phyloP scores from a whole-genome alignment of 495 filamentous ascomycete genomes.

The Penicillium daleae region DNA sequence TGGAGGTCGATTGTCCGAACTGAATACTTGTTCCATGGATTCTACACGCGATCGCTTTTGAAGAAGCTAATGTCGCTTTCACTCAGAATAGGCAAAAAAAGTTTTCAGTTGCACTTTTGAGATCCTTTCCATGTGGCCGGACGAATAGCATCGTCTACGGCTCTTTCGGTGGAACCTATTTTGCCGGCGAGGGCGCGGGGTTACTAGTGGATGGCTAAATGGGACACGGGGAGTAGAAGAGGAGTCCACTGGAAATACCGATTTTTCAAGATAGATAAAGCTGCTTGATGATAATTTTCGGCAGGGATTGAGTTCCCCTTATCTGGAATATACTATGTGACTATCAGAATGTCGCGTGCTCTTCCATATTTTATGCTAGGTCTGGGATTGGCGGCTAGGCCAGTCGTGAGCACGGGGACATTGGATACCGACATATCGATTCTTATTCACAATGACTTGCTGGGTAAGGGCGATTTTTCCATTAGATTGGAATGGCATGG shows the following conservation, averaged over 20 bases:
- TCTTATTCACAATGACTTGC: slow-evolving; percentile 31
- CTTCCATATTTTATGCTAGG: background rate
- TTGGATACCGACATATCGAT: slow-evolving; percentile 27
- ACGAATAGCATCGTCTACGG: slow-evolving; percentile 11
- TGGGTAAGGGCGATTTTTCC: slow-evolving; percentile 9
- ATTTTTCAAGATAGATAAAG: background rate
- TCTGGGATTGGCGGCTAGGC: slow-evolving; percentile 12
- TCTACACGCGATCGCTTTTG: background rate
- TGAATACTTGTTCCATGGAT: background rate
- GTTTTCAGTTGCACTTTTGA: background rate
- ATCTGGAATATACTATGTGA: background rate
- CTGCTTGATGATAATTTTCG: slow-evolving; percentile 8
- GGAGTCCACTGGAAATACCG: background rate
- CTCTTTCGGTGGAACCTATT: slow-evolving; percentile 9
- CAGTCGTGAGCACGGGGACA: slow-evolving; percentile 17
- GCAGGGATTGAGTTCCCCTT: background rate
- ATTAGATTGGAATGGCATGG: background rate
- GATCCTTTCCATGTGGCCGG: slow-evolving; percentile 8
- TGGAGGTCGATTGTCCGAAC: background rate
- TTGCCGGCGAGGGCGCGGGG: slow-evolving; percentile 28
- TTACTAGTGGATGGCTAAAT: slow-evolving; percentile 16
- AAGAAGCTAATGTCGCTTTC: background rate
- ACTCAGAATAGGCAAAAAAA: background rate
- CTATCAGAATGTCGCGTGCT: background rate
- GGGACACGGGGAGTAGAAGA: background rate